A percentile compares a stretch with the other conserved stretches of the same genome.
phyloP scores from a whole-genome alignment of 495 filamentous ascomycete species.

The Talaromyces ruber region DNA sequence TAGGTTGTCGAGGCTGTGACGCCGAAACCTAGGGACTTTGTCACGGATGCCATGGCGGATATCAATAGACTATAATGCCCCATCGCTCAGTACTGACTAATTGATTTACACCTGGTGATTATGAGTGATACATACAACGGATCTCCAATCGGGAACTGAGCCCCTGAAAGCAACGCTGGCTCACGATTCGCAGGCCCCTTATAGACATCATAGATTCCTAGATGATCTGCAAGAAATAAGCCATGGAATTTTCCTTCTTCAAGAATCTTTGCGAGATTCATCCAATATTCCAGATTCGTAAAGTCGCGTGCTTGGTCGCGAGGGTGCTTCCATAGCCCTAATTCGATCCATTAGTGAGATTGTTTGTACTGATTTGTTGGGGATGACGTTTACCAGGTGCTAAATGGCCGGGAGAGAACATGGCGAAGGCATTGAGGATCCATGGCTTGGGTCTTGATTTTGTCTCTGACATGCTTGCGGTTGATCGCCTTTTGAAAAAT shows the following conservation, averaged over 20 bases:
- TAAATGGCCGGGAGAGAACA: constrained; percentile 15
- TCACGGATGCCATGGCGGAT: constrained; percentile 23
- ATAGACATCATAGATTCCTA: constrained; percentile 39
- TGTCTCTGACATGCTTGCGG: not conserved
- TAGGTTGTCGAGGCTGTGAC: constrained; percentile 36
- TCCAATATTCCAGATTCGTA: constrained; percentile 14
- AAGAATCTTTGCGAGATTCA: constrained; percentile 37
- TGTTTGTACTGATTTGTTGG: not conserved
- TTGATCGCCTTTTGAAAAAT: not conserved
- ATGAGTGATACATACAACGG: constrained; percentile 21
- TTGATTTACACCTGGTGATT: not conserved
- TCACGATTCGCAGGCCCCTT: constrained; percentile 31
- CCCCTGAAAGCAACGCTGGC: constrained; percentile 19
- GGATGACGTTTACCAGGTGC: constrained; percentile 5
- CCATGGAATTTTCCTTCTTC: constrained; percentile 40
- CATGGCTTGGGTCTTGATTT: constrained; percentile 7
- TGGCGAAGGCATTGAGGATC: constrained; percentile 17
- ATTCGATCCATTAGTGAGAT: not conserved
- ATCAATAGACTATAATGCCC: constrained; percentile 7
- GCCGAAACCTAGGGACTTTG: constrained; percentile 19
- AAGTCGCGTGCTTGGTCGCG: constrained; percentile 8
- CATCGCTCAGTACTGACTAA: not conserved
- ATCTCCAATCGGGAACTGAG: constrained; percentile 41
- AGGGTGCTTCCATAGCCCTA: constrained; percentile 14
- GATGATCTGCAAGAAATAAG: constrained; percentile 45